Base-by-base conservation (phyloP, 225 moss, liverwort and hornwort genomes). In the Anthoceros angustus region DNA sequence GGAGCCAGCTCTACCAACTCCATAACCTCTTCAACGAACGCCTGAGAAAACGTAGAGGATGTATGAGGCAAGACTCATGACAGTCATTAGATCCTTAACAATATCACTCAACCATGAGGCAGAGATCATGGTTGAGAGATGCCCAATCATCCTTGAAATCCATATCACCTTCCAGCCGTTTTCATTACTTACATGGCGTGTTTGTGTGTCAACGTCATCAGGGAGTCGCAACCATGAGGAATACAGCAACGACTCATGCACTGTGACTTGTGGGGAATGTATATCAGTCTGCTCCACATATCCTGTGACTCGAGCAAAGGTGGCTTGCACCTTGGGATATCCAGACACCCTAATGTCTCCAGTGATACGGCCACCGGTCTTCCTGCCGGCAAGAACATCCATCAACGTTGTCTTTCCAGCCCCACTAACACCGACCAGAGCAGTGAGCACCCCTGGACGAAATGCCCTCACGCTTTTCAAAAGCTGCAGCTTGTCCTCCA, bases 251-350 rank as follows among this genome's bases (percentile, higher is more conserved):
- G 80, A 80, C 65, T 80, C 80, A 12, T 76, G 39, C 2, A 80
- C 60, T 0, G 80, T 80, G 8, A 80, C 76, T 60, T 80, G 79
- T 20, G 79, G 79, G 7, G 79, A 80, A 65, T 80, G 79, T 12
- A 80, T 80, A 10, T 80, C 80, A 21, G 71, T 80, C 70, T 80
- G 80, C 25, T 80, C 80, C 43, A 80, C 80, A 67, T 80, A 80
- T 46, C 80, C 80, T 16, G 80, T 76, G 32, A 80, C 68, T 20
- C 80, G 76, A 43, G 80, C 80, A 43, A 80, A 80, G 0, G 80
- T 80, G 40, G 73, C 71, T 48, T 80, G 76, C 0, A 73, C 66
- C 23, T 80, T 80, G 0, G 55, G 45, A 62, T 63, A 80, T 46
- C 80, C 80, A 32, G 80, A 80, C 7, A 80, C 74, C 43, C 67